Base-by-base conservation (phyloP, 768 basidiomycete species). In the Lepiota subincarnata region DNA sequence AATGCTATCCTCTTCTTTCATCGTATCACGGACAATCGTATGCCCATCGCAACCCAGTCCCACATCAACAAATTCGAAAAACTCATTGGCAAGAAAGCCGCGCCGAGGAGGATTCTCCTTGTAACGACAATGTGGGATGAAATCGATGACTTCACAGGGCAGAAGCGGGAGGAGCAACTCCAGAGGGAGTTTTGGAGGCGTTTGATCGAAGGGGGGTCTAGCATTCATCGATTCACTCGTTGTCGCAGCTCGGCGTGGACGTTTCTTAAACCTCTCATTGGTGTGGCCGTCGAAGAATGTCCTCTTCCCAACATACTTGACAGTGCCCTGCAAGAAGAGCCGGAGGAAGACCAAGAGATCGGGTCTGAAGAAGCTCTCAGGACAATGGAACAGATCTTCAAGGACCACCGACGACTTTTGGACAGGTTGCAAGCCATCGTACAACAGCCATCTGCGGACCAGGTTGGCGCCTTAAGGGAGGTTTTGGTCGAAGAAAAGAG, bases 81-180 rank as follows among this genome's bases (percentile, higher is more conserved):
- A 31, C 39, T 54, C 8, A 37, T 54, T 19, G 53, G 53, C 3
- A 54, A 54, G 16, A 48, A 47, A 22, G 53, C 39, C 1, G 53
- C 45, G 14, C 53, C 37, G 19, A 54, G 20, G 20, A 36, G 53
- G 10, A 44, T 54, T n/a, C 38, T 47, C 1, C 53, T 54, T 10
- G 12, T 54, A 16, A 54, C 53, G 16, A 54, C 53, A 1, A 54
- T 54, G 53, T 54, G 53, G 53, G 53, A 54, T 24, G 53, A 54
- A 34, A 13, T 54, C 16, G 53, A 54, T 19, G n/a, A 40, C 1
- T 22, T 13, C 16, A 41, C 35, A 14, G 53, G 26, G 14, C 22
- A 19, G 2, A 22, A 20, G 6, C 26, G 53, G 28, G 53, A 54
- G 36, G 31, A 39, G 5, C 53, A 54, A 10, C 26, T 54, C 13